A percentile compares a stretch with the other conserved stretches of the same genome.
Evolutionary conservation across 345 rosid species (phyloP).

Genomic region (Populus simonii): DNA sequence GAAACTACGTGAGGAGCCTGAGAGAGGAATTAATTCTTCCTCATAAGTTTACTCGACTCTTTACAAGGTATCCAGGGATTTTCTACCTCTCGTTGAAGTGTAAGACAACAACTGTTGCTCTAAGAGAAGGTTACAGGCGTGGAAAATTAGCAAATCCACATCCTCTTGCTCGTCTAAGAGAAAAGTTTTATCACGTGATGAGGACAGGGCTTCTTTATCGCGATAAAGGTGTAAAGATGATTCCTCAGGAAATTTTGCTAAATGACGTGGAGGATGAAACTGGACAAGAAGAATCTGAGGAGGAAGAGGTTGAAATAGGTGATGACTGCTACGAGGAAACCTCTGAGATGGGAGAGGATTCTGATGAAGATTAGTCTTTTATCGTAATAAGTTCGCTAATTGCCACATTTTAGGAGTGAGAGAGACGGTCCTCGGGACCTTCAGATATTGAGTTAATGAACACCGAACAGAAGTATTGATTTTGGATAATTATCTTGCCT

Average conservation of each 20-base stretch:
- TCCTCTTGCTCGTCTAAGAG: conserved; percentile 68
- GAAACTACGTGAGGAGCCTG: conserved; percentile 88
- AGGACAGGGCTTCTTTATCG: conserved; percentile 83
- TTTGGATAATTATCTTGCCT: not conserved
- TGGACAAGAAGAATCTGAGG: conserved; percentile 43
- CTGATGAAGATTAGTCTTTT: conserved; percentile 31
- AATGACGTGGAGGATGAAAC: conserved; percentile 33
- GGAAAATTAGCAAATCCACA: conserved; percentile 81
- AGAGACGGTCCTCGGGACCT: not conserved
- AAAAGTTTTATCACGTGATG: conserved; percentile 82
- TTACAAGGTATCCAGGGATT: conserved; percentile 90
- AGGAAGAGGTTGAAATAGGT: conserved; percentile 48
- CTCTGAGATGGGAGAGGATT: conserved; percentile 48
- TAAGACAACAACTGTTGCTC: conserved; percentile 83
- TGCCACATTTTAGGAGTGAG: not conserved
- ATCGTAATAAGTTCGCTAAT: not conserved
- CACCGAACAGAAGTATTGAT: not conserved
- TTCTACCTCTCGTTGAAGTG: conserved; percentile 93
- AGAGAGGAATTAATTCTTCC: conserved; percentile 82
- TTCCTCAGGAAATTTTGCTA: conserved; percentile 47
- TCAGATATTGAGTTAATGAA: not conserved
- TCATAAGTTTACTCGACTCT: conserved; percentile 78
- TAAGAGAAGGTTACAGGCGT: conserved; percentile 78
- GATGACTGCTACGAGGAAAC: conserved; percentile 41
- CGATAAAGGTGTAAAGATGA: conserved; percentile 55